Evolutionary conservation across 2,329 filamentous ascomycete species (phyloP).

Genomic region (Phyllosticta citribraziliensis): DNA sequence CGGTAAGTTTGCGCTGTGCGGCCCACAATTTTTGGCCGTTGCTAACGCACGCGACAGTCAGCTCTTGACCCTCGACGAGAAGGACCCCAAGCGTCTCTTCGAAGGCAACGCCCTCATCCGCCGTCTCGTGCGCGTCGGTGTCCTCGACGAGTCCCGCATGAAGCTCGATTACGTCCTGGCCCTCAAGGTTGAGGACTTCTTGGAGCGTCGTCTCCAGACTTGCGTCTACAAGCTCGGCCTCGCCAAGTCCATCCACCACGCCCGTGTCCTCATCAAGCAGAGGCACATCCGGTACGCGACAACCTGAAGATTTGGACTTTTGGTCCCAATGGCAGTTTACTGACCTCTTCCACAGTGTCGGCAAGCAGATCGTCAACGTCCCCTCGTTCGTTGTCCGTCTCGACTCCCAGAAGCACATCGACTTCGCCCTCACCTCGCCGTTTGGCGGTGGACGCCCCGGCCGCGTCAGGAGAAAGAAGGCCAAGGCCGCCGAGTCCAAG

Average conservation of each 20-base stretch:
- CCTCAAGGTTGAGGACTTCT: constrained; percentile 98
- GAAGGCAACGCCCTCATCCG: constrained; percentile 99
- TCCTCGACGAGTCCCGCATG: constrained; percentile 99
- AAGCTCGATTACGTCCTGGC: constrained; percentile 99
- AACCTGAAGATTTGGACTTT: neutral
- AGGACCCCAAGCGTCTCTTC: constrained; percentile 99
- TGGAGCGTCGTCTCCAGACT: constrained; percentile 99
- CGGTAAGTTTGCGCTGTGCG: constrained; percentile 53
- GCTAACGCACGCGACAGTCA: constrained; percentile 54
- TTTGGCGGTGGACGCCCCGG: constrained; percentile 95
- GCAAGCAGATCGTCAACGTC: constrained; percentile 99
- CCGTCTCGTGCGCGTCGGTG: constrained; percentile 98
- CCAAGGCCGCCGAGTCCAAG: constrained; percentile 83
- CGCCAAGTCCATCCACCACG: constrained; percentile 99
- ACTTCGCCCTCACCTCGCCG: constrained; percentile 95
- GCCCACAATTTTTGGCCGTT: neutral
- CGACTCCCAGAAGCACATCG: constrained; percentile 99
- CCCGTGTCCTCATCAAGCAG: constrained; percentile 98
- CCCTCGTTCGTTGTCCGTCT: constrained; percentile 99
- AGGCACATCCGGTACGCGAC: constrained; percentile 74
- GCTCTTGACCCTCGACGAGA: constrained; percentile 99
- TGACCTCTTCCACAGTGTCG: constrained; percentile 51
- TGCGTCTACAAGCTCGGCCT: constrained; percentile 99
- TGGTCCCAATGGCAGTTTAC: constrained; percentile 1
- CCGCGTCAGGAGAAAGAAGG: constrained; percentile 99